A percentile compares a stretch with the other conserved stretches of the same genome.
phyloP scores from a whole-genome alignment of 176 grass and related monocot species.

The Musa itinerans region DNA sequence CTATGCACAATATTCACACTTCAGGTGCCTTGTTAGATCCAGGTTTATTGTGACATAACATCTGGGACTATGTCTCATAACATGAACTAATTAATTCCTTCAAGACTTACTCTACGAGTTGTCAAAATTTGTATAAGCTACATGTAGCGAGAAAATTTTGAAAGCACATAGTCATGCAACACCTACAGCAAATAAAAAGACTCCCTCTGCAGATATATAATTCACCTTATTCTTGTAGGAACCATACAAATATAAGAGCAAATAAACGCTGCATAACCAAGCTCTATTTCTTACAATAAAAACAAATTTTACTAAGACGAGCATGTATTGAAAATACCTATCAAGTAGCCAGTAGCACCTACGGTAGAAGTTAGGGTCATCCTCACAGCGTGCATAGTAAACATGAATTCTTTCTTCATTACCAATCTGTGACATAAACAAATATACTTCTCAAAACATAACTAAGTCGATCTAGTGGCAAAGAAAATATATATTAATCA shows the following conservation, averaged over 20 bases:
- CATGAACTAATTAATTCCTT: too few species aligned
- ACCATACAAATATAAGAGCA: neutral
- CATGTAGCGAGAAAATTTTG: too few species aligned
- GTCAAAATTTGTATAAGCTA: too few species aligned
- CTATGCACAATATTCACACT: too few species aligned
- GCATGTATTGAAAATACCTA: constrained; percentile 43
- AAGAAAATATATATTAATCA: neutral
- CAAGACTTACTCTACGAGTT: too few species aligned
- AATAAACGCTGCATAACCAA: neutral
- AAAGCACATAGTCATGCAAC: too few species aligned
- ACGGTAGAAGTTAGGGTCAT: constrained; percentile 85
- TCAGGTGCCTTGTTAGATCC: too few species aligned
- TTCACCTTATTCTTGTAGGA: neutral
- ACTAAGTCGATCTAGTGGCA: neutral
- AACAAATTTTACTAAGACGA: constrained; percentile 19
- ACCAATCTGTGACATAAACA: constrained; percentile 48
- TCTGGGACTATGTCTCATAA: too few species aligned
- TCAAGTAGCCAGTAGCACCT: constrained; percentile 98
- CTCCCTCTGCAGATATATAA: neutral
- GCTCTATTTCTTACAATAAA: constrained; percentile 2
- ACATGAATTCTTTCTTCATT: constrained; percentile 94
- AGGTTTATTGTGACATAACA: too few species aligned
- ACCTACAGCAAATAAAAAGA: neutral
- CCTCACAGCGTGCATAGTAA: constrained; percentile 94
- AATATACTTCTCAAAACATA: neutral